phyloP scores from a whole-genome alignment of 106 monocot species.

The Triglochin maritima region DNA sequence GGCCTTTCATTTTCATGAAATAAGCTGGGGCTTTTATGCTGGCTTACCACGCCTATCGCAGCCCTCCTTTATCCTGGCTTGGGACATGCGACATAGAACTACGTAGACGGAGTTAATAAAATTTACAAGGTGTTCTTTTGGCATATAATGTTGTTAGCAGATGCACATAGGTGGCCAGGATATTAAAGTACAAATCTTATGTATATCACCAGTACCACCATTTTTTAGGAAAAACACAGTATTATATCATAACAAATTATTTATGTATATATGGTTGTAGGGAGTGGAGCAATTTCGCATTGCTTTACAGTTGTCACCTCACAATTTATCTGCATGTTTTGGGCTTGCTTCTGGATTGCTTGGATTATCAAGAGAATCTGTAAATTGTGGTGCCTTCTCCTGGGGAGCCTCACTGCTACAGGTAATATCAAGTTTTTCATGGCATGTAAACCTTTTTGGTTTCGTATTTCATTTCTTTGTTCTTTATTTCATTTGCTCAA shows the following conservation, averaged over 20 bases:
- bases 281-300: slow-evolving; percentile 65
- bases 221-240: too few relatives aligned
- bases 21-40: too few relatives aligned
- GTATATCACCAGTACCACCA: too few relatives aligned
- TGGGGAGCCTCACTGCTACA: slow-evolving; percentile 71
- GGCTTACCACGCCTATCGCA: neutral
- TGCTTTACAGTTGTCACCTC: slow-evolving; percentile 55
- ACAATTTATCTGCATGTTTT: slow-evolving; percentile 65
- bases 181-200: too few relatives aligned
- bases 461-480: neutral
- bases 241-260: neutral
- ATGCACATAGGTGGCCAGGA: too few relatives aligned
- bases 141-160: too few relatives aligned
- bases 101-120: neutral
- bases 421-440: slow-evolving; percentile 22
- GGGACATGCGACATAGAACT: too few relatives aligned
- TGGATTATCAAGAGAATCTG: slow-evolving; percentile 66
- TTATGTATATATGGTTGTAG: slow-evolving; percentile 23
- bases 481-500: neutral
- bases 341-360: slow-evolving; percentile 85
- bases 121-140: too few relatives aligned
- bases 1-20: too few relatives aligned
- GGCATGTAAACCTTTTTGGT: neutral
- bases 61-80: neutral
- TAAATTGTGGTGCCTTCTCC: slow-evolving; percentile 62